Evolutionary conservation across 2,329 filamentous ascomycete genomes (phyloP), one percentile per base, ranked within the genome.

Genomic region (Periconia macrospinosa): DNA sequence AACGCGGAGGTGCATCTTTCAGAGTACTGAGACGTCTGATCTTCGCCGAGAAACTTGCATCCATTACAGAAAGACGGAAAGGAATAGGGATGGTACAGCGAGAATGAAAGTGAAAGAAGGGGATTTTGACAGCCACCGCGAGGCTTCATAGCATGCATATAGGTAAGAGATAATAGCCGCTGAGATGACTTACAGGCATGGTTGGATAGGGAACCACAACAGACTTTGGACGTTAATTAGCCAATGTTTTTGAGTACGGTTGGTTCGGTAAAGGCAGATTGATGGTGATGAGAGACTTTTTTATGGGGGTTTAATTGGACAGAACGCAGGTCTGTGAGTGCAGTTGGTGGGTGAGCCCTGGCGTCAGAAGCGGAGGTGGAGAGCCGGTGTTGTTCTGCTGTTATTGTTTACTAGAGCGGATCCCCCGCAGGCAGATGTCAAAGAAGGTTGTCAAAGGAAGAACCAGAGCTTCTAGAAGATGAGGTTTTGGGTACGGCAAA

Each of bases 161-260:
- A 48, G 49, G 53, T 51, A 53, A 19, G 41, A 54, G 33, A 41
- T 15, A 49, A 41, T n/a, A 9, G 18, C 30, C 30, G 14, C n/a
- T 37, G 40, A 46, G 17, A 18, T 27, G 6, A 54, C 68, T 67
- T 69, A 71, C 68, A 57, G 68, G 67, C 68, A 71, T 71, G 15
- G 45, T 27, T 55, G 56, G 56, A 55, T 23, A 50, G 40, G 37
- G 40, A 42, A 50, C 23, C 53, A 53, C 35, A 30, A 35, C 46
- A 45, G 47, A 50, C 42, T 42, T 55, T 61, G 57, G 54, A 30
- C 47, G 45, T 30, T 23, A 23, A 45, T 30, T 55, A 49, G 50
- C 47, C 11, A 14, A 13, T 37, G 11, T 37, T 13, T 37, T 3
- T 37, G 33, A 37, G 33, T 37, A 13, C 33, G 33, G 33, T 37